These are phyloP conservation scores for Saksenaea vasiformis DNA, from an alignment of 371 early-diverging fungal genomes.

Conservation along the genomic window DNA sequence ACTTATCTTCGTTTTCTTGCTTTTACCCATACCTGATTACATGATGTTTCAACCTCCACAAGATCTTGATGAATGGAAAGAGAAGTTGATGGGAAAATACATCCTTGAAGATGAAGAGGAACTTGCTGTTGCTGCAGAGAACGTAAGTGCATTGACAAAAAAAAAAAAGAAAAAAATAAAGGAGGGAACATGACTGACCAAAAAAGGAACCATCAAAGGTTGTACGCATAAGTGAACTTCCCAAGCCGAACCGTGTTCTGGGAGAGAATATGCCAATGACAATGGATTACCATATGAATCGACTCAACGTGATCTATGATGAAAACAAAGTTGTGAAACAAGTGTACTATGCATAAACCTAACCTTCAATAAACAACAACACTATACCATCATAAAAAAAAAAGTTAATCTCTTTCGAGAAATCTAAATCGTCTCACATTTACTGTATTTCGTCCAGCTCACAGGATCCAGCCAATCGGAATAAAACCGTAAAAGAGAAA, in stretches of 20 bases:
- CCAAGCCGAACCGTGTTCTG: slow-evolving; percentile 5
- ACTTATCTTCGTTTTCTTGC: too few species aligned
- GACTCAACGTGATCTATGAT: slow-evolving; percentile 2
- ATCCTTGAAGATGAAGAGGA: slow-evolving; percentile 14
- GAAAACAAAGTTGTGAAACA: background rate
- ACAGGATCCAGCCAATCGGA: too few species aligned
- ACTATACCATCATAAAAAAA: too few species aligned
- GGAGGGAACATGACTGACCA: too few species aligned
- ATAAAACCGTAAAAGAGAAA: too few species aligned
- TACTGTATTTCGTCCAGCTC: too few species aligned
- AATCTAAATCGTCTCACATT: too few species aligned
- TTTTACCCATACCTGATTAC: background rate
- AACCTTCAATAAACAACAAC: background rate
- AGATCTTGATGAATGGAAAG: slow-evolving; percentile 16
- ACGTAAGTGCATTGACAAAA: too few species aligned
- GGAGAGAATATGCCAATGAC: background rate
- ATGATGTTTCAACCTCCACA: background rate
- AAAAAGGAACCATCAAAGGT: background rate
- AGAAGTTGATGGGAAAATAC: slow-evolving; percentile 14
- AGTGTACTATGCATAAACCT: background rate
- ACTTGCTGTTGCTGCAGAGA: background rate
- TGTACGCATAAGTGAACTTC: slow-evolving; percentile 2
- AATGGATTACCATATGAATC: background rate
- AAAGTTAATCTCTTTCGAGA: too few species aligned
- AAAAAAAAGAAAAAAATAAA: too few species aligned